Percentiles rank a stretch among this genome's conserved stretches.
These are phyloP conservation scores for Castanea sativa DNA, from an alignment of 306 rosid species.

Conservation along the genomic window DNA sequence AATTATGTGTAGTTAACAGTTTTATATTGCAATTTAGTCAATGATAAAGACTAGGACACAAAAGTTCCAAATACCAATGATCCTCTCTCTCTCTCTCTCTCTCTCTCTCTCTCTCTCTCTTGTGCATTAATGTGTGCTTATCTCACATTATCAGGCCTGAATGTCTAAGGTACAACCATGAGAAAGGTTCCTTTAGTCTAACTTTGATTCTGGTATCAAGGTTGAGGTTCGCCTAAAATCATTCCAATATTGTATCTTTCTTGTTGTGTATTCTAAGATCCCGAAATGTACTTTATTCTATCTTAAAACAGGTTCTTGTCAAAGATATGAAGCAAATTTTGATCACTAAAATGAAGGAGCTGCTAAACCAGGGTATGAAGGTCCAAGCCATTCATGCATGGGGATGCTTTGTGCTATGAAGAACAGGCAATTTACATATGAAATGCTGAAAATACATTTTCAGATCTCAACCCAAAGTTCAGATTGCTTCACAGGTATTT, in stretches of 20 bases:
- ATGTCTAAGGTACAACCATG: not conserved
- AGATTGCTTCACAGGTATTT: constrained; percentile 80
- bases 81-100: not conserved
- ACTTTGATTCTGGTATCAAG: not conserved
- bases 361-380: constrained; percentile 64
- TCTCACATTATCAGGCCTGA: not conserved
- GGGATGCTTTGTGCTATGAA: constrained; percentile 82
- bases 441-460: constrained; percentile 78
- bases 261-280: constrained; percentile 14
- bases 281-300: not conserved
- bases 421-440: constrained; percentile 62
- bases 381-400: constrained; percentile 74
- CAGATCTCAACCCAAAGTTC: constrained; percentile 74
- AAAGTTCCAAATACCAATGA: not conserved
- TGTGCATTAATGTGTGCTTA: no score
- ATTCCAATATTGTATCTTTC: not conserved
- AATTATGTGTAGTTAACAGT: no score
- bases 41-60: not conserved
- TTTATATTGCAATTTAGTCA: not conserved
- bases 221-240: not conserved
- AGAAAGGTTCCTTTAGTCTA: not conserved
- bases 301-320: constrained; percentile 46
- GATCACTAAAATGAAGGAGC: constrained; percentile 52
- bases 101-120: not conserved
- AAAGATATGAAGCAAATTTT: constrained; percentile 70